Evolutionary conservation across 805 yeast species (phyloP), one percentile per base, ranked within the genome.

Genomic region (Wickerhamomyces mucosus): DNA sequence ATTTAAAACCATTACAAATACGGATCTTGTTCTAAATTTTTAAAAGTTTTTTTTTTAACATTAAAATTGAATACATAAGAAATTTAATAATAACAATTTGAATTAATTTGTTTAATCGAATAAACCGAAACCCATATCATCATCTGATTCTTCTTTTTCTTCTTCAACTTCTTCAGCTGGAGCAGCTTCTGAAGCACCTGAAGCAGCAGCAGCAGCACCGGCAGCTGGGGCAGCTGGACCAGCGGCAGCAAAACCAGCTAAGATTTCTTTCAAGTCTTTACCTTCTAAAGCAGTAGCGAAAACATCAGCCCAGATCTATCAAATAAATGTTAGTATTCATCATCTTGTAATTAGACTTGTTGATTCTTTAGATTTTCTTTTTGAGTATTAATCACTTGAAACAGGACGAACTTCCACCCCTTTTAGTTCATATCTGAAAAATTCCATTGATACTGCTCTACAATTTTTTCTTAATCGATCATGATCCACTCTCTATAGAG

Each of bases 121-220:
- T 68, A 81, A 75, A 69, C 89, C 89, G 78, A 81, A 76, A 54
- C 89, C 89, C 89, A 81, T 78, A 67, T 78, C 92, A 55, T 76
- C 84, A 59, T 77, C 85, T 45, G 78, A 73, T 61, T 72, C 81
- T 61, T 76, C 83, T 47, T 59, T 63, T 38, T 59, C 74, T 55
- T 63, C 75, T 55, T 63, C 78, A 43, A 54, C 78, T 51, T 68
- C 75, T 41, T 59, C 83, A 47, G 63, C 82, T 45, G 63, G 81
- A 42, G 63, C 84, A 33, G 56, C 71, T 37, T 55, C 71, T 41
- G 59, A 67, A 38, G 55, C 67, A 40, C 55, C 65, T 46, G 59
- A 65, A 51, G 56, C 66, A 41, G 57, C 67, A 48, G 56, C 68
- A 42, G 63, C 64, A 47, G 63, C 66, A 44, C 59, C 65, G 49